phyloP scores from a whole-genome alignment of 768 basidiomycete genomes.

The Boletus edulis region DNA sequence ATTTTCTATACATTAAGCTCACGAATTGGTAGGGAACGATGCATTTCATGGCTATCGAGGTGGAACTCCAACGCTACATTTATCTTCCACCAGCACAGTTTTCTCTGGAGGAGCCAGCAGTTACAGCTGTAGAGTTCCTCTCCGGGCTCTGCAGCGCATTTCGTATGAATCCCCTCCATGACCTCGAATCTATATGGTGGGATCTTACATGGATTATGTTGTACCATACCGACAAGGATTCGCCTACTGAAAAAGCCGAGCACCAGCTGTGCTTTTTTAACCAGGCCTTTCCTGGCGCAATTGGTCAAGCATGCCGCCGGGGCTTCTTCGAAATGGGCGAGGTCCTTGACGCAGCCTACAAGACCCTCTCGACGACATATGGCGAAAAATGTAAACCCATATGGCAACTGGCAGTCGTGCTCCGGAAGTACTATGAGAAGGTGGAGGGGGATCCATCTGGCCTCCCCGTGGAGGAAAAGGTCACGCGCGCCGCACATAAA shows the following conservation, averaged over 20 bases:
- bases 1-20: background rate
- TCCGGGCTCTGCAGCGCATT: background rate
- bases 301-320: background rate
- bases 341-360: too few relatives aligned
- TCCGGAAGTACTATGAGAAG: too few relatives aligned
- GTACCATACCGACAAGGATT: background rate
- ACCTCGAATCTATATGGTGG: constrained; percentile 16
- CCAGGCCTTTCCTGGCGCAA: background rate
- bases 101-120: too few relatives aligned
- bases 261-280: background rate
- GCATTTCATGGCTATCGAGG: constrained; percentile 13
- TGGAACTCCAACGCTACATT: background rate
- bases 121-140: too few relatives aligned
- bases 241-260: background rate
- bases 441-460: too few relatives aligned
- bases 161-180: constrained; percentile 15
- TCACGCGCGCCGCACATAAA: too few relatives aligned
- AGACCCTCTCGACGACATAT: too few relatives aligned
- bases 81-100: background rate
- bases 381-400: too few relatives aligned
- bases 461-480: too few relatives aligned
- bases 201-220: constrained; percentile 3
- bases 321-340: too few relatives aligned
- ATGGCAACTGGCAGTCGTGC: too few relatives aligned
- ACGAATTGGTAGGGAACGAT: constrained; percentile 6